These are phyloP conservation scores for Centella asiatica DNA, from an alignment of 129 eudicot genomes.

Conservation along the genomic window DNA sequence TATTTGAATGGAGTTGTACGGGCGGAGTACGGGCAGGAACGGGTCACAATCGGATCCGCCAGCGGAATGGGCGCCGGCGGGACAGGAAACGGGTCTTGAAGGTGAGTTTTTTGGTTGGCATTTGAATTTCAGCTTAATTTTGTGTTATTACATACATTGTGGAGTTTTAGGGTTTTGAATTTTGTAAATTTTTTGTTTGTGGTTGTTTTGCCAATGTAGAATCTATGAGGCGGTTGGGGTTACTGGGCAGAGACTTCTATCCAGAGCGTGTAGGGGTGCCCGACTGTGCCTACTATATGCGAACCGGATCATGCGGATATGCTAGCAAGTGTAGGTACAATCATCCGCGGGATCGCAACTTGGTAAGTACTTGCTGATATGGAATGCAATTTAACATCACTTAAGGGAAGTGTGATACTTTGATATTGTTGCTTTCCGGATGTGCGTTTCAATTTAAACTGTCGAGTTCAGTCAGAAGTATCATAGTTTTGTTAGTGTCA, in stretches of 20 bases:
- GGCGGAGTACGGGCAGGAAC: conserved; percentile 31
- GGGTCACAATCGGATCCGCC: conserved; percentile 48
- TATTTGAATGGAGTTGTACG: conserved; percentile 75
- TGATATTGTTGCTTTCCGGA: background rate
- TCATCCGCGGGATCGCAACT: conserved; percentile 77
- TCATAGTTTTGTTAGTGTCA: background rate
- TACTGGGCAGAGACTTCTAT: conserved; percentile 28
- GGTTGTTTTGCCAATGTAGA: conserved; percentile 38
- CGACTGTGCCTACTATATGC: conserved; percentile 76
- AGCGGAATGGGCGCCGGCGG: conserved; percentile 51
- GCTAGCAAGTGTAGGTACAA: conserved; percentile 88
- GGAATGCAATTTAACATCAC: background rate
- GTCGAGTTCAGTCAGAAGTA: background rate
- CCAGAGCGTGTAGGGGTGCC: conserved; percentile 85
- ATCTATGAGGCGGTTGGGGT: conserved; percentile 59
- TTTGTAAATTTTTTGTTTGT: background rate
- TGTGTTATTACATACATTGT: background rate
- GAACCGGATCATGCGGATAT: conserved; percentile 85
- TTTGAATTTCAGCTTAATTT: conserved; percentile 10
- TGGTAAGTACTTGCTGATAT: conserved; percentile 30
- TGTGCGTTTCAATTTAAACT: background rate
- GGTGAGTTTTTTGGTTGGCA: conserved; percentile 32
- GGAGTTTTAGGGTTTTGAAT: conserved; percentile 28
- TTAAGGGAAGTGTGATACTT: background rate
- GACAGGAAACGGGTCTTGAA: conserved; percentile 50